Conservation (phyloP, 1,139 yeast genomes). For the Kluyveromyces sp. region DNA sequence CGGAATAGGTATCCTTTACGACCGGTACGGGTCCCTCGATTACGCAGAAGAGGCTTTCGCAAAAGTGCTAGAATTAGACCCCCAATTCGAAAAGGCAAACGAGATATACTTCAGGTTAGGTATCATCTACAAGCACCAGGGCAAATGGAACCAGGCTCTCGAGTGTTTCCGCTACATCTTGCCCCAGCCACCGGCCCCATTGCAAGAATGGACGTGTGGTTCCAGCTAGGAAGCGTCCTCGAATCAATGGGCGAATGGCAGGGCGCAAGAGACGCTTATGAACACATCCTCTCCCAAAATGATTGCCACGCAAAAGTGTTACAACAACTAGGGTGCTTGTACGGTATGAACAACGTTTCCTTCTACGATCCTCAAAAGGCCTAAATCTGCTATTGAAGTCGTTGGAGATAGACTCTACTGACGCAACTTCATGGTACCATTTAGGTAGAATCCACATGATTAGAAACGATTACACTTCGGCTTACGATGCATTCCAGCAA, state of each 20-base stretch:
- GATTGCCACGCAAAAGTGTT: slow-evolving; percentile 93
- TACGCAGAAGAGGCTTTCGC: slow-evolving; percentile 98
- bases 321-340: slow-evolving; percentile 92
- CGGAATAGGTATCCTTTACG: slow-evolving; percentile 93
- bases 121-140: slow-evolving; percentile 94
- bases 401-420: slow-evolving; percentile 79
- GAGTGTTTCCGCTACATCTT: slow-evolving; percentile 92
- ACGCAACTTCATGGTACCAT: slow-evolving; percentile 96
- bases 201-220: slow-evolving; percentile 98
- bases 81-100: slow-evolving; percentile 90
- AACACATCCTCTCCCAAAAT: slow-evolving; percentile 78
- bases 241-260: slow-evolving; percentile 90
- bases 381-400: slow-evolving; percentile 76
- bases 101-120: slow-evolving; percentile 95
- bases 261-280: slow-evolving; percentile 92
- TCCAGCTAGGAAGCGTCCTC: slow-evolving; percentile 91
- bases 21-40: slow-evolving; percentile 89
- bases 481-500: slow-evolving; percentile 97
- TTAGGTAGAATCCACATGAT: slow-evolving; percentile 96
- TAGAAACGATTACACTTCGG: slow-evolving; percentile 87
- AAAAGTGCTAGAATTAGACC: slow-evolving; percentile 89
- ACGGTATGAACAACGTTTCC: slow-evolving; percentile 63
- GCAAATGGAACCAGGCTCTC: slow-evolving; percentile 74
- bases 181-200: slow-evolving; percentile 86
- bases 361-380: slow-evolving; percentile 82